phyloP scores from a whole-genome alignment of 768 basidiomycete genomes.

The Boletus tylopilopsis region DNA sequence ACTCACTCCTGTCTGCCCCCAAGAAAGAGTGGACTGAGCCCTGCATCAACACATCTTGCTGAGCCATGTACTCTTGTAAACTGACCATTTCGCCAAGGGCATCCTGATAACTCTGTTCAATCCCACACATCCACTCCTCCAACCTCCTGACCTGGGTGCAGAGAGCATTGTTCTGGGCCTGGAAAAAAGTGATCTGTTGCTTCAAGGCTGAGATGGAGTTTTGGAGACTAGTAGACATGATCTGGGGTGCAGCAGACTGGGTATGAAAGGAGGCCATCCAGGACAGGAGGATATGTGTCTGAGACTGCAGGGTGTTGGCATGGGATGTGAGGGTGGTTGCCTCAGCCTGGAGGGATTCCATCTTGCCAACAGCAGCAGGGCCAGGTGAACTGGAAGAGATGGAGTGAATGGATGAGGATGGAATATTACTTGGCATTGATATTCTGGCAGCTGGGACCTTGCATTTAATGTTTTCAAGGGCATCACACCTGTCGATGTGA shows the following conservation, averaged over 20 bases:
- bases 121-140: constrained; percentile 51
- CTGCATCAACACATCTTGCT: constrained; percentile 83
- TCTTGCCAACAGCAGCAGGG: constrained; percentile 20
- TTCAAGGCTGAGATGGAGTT: constrained; percentile 23
- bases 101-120: constrained; percentile 64
- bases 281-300: constrained; percentile 25
- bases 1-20: constrained; percentile 59
- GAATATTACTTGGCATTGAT: constrained; percentile 21
- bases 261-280: constrained; percentile 33
- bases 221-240: constrained; percentile 27
- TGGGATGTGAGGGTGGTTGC: constrained; percentile 31
- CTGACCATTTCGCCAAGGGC: constrained; percentile 69
- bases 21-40: constrained; percentile 78
- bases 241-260: constrained; percentile 33
- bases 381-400: constrained; percentile 26
- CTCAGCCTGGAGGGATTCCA: constrained; percentile 28
- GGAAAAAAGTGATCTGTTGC: constrained; percentile 28
- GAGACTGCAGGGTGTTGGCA: constrained; percentile 26
- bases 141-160: constrained; percentile 32
- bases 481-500: constrained; percentile 48
- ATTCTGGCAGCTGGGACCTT: constrained; percentile 49
- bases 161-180: constrained; percentile 30
- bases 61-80: constrained; percentile 71
- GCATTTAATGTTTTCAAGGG: constrained; percentile 64
- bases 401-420: constrained; percentile 27